Conservation (phyloP, 2,329 filamentous ascomycete species). For the Tolypocladium ophioglossoides region DNA sequence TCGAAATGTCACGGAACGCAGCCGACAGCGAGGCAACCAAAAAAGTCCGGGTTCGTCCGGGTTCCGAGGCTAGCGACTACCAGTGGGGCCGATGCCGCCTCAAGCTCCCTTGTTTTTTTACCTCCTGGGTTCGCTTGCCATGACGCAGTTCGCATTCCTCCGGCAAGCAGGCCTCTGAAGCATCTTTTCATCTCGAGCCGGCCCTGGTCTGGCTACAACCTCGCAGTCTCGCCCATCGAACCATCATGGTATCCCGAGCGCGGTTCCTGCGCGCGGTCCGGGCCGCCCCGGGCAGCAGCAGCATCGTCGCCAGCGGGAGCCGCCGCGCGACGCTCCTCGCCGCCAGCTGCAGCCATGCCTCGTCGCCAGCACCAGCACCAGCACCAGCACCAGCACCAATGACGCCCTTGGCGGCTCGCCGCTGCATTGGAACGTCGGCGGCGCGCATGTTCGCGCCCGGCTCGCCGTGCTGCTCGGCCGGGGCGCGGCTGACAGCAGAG, state of each 20-base stretch:
- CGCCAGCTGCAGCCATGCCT: neutral
- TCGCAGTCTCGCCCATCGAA: neutral
- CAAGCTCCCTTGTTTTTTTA: neutral
- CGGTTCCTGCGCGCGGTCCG: constrained; percentile 8
- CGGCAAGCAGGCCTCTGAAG: neutral
- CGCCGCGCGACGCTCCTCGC: neutral
- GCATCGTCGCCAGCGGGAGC: neutral
- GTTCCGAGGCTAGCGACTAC: neutral
- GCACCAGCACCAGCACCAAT: constrained; percentile 1
- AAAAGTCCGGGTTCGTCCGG: neutral
- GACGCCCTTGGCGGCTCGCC: neutral
- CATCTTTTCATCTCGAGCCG: neutral
- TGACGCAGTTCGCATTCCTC: neutral
- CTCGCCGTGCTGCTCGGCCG: constrained; percentile 5
- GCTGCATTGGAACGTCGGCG: constrained; percentile 18
- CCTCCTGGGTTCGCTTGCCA: neutral
- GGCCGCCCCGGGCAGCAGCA: constrained; percentile 3
- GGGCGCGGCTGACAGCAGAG: constrained; percentile 66
- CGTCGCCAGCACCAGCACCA: neutral
- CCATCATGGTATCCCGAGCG: constrained; percentile 9
- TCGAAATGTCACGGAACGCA: neutral
- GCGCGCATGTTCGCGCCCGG: constrained; percentile 15
- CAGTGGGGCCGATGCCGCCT: neutral
- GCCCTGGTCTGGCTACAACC: neutral
- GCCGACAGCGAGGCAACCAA: neutral